A percentile compares a stretch with the other conserved stretches of the same genome.
phyloP scores from a whole-genome alignment of 202 grass and related monocot genomes.

The Musa balbisiana region DNA sequence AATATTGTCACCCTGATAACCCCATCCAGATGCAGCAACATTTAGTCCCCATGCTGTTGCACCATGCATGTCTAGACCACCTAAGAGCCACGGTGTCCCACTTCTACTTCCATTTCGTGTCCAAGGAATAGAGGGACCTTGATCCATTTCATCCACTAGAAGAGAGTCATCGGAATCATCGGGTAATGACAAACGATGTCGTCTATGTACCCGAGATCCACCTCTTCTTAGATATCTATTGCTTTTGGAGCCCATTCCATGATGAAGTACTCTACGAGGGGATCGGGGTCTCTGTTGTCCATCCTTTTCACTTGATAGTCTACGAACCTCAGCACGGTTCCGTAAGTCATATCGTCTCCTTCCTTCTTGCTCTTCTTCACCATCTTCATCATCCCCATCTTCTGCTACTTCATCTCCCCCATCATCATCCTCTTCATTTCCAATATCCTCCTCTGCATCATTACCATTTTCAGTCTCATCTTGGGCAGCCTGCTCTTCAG shows the following conservation, averaged over 20 bases:
- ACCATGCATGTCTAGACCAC: constrained; percentile 85
- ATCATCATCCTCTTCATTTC: constrained; percentile 30
- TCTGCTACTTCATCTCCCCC: constrained; percentile 80
- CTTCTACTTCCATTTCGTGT: constrained; percentile 57
- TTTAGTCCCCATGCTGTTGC: constrained; percentile 82
- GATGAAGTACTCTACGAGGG: constrained; percentile 81
- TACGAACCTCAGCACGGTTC: constrained; percentile 77
- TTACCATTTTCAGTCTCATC: constrained; percentile 65
- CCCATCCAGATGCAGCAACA: constrained; percentile 93
- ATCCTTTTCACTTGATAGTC: constrained; percentile 63
- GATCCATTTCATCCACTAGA: constrained; percentile 87
- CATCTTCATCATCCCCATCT: constrained; percentile 90
- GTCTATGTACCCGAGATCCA: constrained; percentile 87
- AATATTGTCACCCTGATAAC: constrained; percentile 70
- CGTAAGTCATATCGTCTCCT: constrained; percentile 88
- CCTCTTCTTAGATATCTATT: constrained; percentile 82
- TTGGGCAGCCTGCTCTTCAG: constrained; percentile 43
- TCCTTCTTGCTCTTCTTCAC: constrained; percentile 90
- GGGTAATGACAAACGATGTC: constrained; percentile 60
- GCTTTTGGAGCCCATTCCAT: constrained; percentile 48
- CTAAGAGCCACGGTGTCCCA: constrained; percentile 64
- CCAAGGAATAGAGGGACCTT: constrained; percentile 74
- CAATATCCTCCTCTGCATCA: constrained; percentile 56
- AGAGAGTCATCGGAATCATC: constrained; percentile 99
- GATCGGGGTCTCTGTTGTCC: constrained; percentile 65